Evolutionary conservation across 2,329 filamentous ascomycete genomes (phyloP).

Genomic region (Botrytis paeoniae): DNA sequence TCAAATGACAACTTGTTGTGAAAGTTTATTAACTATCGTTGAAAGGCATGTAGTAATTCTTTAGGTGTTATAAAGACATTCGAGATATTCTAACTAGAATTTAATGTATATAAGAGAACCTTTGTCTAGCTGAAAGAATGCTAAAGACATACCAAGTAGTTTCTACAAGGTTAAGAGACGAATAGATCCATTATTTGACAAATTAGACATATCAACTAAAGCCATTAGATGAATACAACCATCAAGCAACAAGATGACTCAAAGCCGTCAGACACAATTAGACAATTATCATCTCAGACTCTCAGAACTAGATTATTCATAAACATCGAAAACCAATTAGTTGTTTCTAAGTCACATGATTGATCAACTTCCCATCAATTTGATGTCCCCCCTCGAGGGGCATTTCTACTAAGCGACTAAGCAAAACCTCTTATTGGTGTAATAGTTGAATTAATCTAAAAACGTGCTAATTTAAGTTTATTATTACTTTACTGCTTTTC

Average conservation of each 20-base stretch:
- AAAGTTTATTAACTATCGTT: not conserved
- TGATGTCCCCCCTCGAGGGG: not conserved
- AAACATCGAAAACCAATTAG: not conserved
- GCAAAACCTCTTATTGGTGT: not conserved
- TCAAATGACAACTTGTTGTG: not conserved
- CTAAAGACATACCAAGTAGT: accelerated
- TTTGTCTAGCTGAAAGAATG: no score
- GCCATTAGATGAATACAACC: not conserved
- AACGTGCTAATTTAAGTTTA: not conserved
- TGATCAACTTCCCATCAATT: not conserved
- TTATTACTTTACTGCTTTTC: not conserved
- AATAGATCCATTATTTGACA: not conserved
- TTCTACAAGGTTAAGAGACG: not conserved
- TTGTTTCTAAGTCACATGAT: not conserved
- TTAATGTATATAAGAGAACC: not conserved
- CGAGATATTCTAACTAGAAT: not conserved
- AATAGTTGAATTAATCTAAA: not conserved
- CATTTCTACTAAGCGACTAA: not conserved
- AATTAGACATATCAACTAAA: not conserved
- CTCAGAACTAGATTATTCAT: not conserved
- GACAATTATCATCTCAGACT: not conserved
- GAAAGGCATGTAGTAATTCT: not conserved
- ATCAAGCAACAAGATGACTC: not conserved
- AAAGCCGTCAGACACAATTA: not conserved
- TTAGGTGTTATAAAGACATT: not conserved